Conservation (phyloP, 2,329 filamentous ascomycete species). For the Monilinia aucupariae region DNA sequence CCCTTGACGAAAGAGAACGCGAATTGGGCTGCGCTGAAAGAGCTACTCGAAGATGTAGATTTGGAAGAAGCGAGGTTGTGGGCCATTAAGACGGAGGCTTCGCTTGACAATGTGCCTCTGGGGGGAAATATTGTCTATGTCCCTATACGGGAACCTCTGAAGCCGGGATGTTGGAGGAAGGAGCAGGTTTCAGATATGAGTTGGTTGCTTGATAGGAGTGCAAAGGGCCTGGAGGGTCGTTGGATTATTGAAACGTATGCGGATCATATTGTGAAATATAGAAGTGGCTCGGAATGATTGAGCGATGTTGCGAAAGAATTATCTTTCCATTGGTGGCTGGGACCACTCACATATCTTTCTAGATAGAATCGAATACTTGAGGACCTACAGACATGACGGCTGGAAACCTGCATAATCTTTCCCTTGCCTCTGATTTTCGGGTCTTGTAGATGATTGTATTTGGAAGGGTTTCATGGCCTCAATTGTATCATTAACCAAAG, state of each 20-base stretch:
- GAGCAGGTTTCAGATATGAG: constrained; percentile 15
- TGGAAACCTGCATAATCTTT: too few relatives aligned
- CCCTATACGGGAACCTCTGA: background rate
- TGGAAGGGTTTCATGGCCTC: too few relatives aligned
- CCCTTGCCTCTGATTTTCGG: too few relatives aligned
- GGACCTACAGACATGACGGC: background rate
- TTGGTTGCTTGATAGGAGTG: constrained; percentile 12
- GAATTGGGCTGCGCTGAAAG: constrained; percentile 8
- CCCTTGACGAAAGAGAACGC: background rate
- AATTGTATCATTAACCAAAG: too few relatives aligned
- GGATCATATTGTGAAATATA: background rate
- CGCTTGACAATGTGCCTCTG: background rate
- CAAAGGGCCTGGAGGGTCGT: background rate
- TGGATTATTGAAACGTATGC: background rate
- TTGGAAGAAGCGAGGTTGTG: constrained; percentile 20
- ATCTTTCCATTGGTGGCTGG: background rate
- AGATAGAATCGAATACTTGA: background rate
- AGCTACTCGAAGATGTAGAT: constrained; percentile 27
- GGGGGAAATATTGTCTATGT: background rate
- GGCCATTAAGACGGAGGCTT: background rate
- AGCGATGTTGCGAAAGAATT: background rate
- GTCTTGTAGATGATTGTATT: too few relatives aligned
- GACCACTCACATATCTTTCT: background rate
- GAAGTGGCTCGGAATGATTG: background rate
- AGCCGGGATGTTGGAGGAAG: background rate